Base-by-base conservation (phyloP, 169 alveolate genomes). In the Pseudocohnilembus persalinus region DNA sequence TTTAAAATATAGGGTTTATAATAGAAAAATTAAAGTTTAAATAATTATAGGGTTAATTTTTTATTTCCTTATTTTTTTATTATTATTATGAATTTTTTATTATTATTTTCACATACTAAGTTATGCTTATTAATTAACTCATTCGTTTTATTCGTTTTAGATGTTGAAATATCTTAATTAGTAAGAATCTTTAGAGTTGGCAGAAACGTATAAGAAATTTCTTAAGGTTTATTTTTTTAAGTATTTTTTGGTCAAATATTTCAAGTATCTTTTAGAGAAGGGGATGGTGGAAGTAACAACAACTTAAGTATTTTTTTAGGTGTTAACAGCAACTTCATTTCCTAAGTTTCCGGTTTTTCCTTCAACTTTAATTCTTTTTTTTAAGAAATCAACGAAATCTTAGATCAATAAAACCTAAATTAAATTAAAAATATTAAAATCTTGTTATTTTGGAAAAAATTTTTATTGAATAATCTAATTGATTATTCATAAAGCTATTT, bases 171-270 rank as follows among this genome's bases (percentile, higher is more conserved):
- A 98, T 80, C 97, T 96, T 76, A 98, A 93, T 92, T 97, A 98
- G 92, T 97, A 98, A 27, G 98, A 91, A 87, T 95, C 91, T 87
- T 97, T 98, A 93, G 93, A 96, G 73, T 96, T 95, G 49, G 99
- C 99, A 74, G 98, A 97, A 64, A 99, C 99, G 88, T 99, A 97
- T 84, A 99, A 93, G 94, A 98, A 99, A 90, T 99, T 99, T 79
- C 99, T 97, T 79, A 99, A 96, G 90, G 97, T 99, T 88, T 98
- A 99, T 94, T 97, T 97, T 97, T 98, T 99, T 84, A 99, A 88
- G 97, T 99, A 99, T 94, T 98, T 98, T 98, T 98, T 99, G 84
- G 99, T 98, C 91, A 99, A 88, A 93, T 99, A 99, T 99, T 98
- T 97, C 77, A 98, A 87, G 97, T 98, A 98, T 82, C 99, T 95